These are phyloP conservation scores for Suillus fuscotomentosus DNA, from an alignment of 768 basidiomycete species.

Conservation along the genomic window DNA sequence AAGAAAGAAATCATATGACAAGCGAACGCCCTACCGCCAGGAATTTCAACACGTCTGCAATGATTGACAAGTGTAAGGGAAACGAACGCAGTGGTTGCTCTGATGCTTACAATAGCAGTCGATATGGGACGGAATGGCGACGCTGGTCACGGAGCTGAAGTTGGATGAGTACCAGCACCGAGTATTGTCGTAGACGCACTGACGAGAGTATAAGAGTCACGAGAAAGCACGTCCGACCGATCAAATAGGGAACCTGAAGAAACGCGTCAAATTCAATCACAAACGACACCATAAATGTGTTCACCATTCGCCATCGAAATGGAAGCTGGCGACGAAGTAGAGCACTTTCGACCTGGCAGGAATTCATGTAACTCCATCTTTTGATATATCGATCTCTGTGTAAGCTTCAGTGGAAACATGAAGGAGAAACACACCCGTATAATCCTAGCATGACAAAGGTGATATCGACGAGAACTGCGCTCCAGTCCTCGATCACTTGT, in stretches of 20 bases:
- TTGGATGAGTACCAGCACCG: conserved; percentile 2
- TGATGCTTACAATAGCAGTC: conserved; percentile 20
- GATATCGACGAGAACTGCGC: not conserved
- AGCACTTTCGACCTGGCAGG: conserved; percentile 19
- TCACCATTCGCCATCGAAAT: conserved; percentile 27
- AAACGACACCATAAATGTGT: not conserved
- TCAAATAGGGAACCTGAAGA: conserved; percentile 22
- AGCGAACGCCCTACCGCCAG: conserved; percentile 12
- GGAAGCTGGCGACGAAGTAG: conserved; percentile 17
- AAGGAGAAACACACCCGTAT: conserved; percentile 14
- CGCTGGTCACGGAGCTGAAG: not conserved
- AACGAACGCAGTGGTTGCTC: not conserved
- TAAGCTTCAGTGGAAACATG: not conserved
- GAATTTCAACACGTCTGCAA: conserved; percentile 8
- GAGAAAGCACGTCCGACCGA: conserved; percentile 19
- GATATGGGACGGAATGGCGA: not conserved
- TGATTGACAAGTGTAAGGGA: conserved; percentile 1
- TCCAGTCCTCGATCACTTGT: conserved; percentile 3
- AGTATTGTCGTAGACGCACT: not conserved
- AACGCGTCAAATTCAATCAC: not conserved
- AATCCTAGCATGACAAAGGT: conserved; percentile 16
- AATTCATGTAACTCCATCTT: conserved; percentile 26
- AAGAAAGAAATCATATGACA: not conserved
- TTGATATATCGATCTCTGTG: not conserved
- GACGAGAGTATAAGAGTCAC: conserved; percentile 18